Conservation (phyloP, 164 flowering plant species). For the Kalanchoe fedtschenkoi region DNA sequence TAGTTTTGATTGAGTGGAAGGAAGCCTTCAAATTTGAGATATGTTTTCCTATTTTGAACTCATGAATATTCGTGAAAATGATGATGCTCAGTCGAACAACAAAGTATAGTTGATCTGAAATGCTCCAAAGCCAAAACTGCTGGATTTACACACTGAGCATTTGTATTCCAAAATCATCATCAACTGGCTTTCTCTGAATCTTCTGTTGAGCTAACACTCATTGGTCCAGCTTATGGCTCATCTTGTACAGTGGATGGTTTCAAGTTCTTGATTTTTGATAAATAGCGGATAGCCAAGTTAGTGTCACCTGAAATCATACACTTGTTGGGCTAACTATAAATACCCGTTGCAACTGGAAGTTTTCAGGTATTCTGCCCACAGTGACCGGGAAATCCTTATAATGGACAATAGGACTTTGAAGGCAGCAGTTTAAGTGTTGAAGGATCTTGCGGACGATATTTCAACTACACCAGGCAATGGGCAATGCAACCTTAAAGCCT, state of each 20-base stretch:
- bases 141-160: not conserved
- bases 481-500: conserved; percentile 54
- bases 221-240: conserved; percentile 19
- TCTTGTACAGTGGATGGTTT: conserved; percentile 22
- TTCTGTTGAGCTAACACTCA: conserved; percentile 8
- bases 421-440: not conserved
- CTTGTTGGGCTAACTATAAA: not conserved
- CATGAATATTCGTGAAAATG: no score
- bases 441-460: conserved; percentile 56
- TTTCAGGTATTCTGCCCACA: conserved; percentile 74
- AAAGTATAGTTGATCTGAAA: not conserved
- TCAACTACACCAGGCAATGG: conserved; percentile 69
- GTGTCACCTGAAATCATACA: conserved; percentile 42
- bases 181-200: conserved; percentile 10
- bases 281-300: conserved; percentile 59
- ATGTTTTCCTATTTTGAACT: no score
- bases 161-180: not conserved
- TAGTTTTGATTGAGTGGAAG: no score
- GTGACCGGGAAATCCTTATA: no score
- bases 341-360: conserved; percentile 94
- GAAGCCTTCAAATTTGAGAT: no score
- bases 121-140: no score
- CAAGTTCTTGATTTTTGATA: conserved; percentile 33
- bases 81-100: no score
- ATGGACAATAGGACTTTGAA: not conserved